Base-by-base conservation (phyloP, 192 early-diverging fungal genomes). In the Oehlia diaphana region DNA sequence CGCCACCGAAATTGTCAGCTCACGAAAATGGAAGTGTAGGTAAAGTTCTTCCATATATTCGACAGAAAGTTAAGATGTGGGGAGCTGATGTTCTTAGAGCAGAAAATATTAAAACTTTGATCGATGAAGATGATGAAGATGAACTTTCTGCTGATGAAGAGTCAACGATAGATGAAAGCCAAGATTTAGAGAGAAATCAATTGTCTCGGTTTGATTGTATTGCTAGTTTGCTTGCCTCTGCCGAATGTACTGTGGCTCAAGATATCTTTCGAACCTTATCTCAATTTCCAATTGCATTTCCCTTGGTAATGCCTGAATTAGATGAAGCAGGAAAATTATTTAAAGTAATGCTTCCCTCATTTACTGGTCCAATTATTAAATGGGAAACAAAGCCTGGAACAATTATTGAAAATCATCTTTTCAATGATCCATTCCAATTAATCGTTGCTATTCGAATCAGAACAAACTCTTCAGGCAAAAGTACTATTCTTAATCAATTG, bases 41-140 rank as follows among this genome's bases (percentile, higher is more conserved):
- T 12, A 8, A 19, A 33, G 67, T 58, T 71, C 77, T 79, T 37
- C 77, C 69, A 13, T 79, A 71, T 47, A 42, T 79, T 26, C 47
- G 23, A 0, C 77, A 79, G 28, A 79, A 69, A 67, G 77, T 79
- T 33, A 79, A 79, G 47, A 79, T 79, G 77, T 79, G 77, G 77
- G 77, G 67, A 1, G 37, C 9, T 72, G 39, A 79, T 62, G 70
- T 72, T 35, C 68, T 79, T 79, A 67, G n/a, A 71, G 63, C 77
- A 71, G 68, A 79, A 61, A 79, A 33, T 74, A 28, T 79, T 49
- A 35, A 19, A 74, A 72, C 7, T 28, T 62, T 79, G 16, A 14
- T 69, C 42, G n/a, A 53, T 23, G 64, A 62, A 79, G 77, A 61
- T 4, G 68, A n/a, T n/a, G n/a, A n/a, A 37, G 4, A n/a, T n/a